Percentiles rank a stretch among this genome's conserved stretches.
phyloP scores from a whole-genome alignment of 2,329 filamentous ascomycete species.

The Apiospora saccharicola region DNA sequence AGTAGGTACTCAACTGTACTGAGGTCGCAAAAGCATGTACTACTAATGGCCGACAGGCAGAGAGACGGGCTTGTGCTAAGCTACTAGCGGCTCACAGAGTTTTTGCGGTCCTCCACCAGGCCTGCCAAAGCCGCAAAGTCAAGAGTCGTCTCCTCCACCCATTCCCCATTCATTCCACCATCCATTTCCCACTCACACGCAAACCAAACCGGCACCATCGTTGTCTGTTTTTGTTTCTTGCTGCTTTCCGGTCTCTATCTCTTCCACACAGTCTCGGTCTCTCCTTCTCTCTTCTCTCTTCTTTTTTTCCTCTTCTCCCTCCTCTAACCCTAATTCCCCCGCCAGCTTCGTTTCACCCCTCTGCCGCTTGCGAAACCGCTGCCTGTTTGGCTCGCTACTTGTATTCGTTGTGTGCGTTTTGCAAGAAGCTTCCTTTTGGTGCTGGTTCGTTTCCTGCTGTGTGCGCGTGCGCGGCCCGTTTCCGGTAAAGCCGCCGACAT shows the following conservation, averaged over 20 bases:
- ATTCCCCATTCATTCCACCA: constrained; percentile 35
- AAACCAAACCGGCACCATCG: constrained; percentile 47
- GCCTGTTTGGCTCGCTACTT: constrained; percentile 43
- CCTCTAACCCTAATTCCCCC: constrained; percentile 36
- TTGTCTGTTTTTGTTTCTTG: constrained; percentile 40
- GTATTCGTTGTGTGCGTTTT: constrained; percentile 47
- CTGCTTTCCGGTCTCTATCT: constrained; percentile 41
- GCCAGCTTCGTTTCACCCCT: constrained; percentile 30
- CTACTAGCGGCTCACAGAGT: constrained; percentile 30
- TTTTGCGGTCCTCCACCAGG: constrained; percentile 32
- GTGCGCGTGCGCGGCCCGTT: constrained; percentile 44
- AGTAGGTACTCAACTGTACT: not conserved
- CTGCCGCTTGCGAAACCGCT: constrained; percentile 42
- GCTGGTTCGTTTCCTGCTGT: constrained; percentile 38
- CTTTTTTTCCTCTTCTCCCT: constrained; percentile 43
- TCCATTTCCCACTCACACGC: constrained; percentile 42
- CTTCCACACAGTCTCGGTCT: constrained; percentile 36
- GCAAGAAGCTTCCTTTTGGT: constrained; percentile 46
- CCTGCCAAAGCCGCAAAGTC: constrained; percentile 23
- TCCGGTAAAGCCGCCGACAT: constrained; percentile 27
- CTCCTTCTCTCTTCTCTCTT: constrained; percentile 49
- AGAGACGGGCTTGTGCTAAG: constrained; percentile 22
- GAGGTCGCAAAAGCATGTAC: constrained; percentile 17
- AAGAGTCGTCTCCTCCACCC: constrained; percentile 34
- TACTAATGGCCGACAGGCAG: constrained; percentile 11